Conservation (phyloP, 73 alveolate genomes). For the Halteria grandinella region DNA sequence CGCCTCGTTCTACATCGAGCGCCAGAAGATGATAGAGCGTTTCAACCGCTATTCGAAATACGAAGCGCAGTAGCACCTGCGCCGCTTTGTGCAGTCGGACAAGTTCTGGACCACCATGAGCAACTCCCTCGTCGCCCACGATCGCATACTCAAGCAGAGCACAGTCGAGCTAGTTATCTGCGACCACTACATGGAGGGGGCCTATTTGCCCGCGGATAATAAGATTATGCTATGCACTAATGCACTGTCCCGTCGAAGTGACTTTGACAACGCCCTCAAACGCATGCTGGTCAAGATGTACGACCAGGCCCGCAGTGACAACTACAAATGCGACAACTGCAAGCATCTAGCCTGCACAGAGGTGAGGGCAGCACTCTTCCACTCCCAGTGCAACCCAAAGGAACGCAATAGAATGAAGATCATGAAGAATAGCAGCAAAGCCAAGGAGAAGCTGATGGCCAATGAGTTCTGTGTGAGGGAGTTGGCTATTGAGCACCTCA, state of each 20-base stretch:
- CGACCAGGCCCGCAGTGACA: slow-evolving; percentile 47
- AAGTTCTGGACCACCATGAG: slow-evolving; percentile 44
- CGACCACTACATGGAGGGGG: slow-evolving; percentile 62
- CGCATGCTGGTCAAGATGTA: slow-evolving; percentile 56
- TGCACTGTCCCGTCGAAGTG: slow-evolving; percentile 13
- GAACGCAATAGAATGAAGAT: slow-evolving; percentile 13
- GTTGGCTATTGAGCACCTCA: slow-evolving; percentile 52
- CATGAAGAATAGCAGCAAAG: background rate
- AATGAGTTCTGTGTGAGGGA: slow-evolving; percentile 58
- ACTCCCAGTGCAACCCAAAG: slow-evolving; percentile 48
- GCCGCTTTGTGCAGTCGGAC: background rate
- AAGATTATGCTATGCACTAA: slow-evolving; percentile 57
- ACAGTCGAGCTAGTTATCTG: slow-evolving; percentile 39
- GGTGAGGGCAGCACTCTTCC: slow-evolving; percentile 65
- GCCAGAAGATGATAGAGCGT: slow-evolving; percentile 31
- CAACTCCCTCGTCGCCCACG: slow-evolving; percentile 38
- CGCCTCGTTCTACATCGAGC: slow-evolving; percentile 2
- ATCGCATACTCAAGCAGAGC: background rate
- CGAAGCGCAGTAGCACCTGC: slow-evolving; percentile 8
- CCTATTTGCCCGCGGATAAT: slow-evolving; percentile 31
- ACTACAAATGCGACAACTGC: slow-evolving; percentile 57
- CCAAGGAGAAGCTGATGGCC: slow-evolving; percentile 40
- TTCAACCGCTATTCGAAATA: slow-evolving; percentile 41
- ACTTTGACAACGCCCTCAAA: slow-evolving; percentile 55
- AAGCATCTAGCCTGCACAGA: slow-evolving; percentile 71